A percentile compares a stretch with the other conserved stretches of the same genome.
These are phyloP conservation scores for Sclerospora graminicola DNA, from an alignment of 352 stramenopile genomes.

Conservation along the genomic window DNA sequence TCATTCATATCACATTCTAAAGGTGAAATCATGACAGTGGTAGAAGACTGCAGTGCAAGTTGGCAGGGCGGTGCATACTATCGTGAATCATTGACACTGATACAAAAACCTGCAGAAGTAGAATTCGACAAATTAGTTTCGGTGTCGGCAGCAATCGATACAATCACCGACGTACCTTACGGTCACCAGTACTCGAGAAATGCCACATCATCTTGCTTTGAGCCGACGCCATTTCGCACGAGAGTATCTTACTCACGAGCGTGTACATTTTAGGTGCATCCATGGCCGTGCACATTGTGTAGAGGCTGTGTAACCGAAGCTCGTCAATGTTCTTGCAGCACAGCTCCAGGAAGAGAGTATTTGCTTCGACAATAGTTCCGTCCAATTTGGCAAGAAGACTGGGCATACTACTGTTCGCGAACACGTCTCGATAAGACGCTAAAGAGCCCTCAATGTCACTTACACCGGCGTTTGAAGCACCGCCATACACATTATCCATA, in stretches of 20 bases:
- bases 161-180: conserved; percentile 35
- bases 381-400: conserved; percentile 68
- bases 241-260: conserved; percentile 64
- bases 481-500: conserved; percentile 34
- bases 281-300: conserved; percentile 69
- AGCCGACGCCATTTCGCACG: conserved; percentile 63
- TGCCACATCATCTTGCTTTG: conserved; percentile 84
- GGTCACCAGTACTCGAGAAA: conserved; percentile 53
- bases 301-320: conserved; percentile 62
- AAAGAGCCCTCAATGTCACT: conserved; percentile 51
- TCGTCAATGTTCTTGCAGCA: conserved; percentile 76
- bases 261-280: conserved; percentile 77
- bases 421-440: conserved; percentile 66
- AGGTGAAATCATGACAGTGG: conserved; percentile 46
- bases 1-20: conserved; percentile 1
- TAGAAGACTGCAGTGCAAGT: conserved; percentile 71
- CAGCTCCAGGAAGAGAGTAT: conserved; percentile 64
- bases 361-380: conserved; percentile 70
- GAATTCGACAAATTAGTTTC: conserved; percentile 4
- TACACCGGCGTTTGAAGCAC: conserved; percentile 12
- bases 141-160: not conserved
- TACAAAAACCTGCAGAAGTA: conserved; percentile 48
- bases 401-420: conserved; percentile 68
- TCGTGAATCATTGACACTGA: conserved; percentile 81
- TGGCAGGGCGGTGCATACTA: conserved; percentile 56